Conservation (phyloP, 2,329 filamentous ascomycete genomes). For the Juglanconis juglandina region DNA sequence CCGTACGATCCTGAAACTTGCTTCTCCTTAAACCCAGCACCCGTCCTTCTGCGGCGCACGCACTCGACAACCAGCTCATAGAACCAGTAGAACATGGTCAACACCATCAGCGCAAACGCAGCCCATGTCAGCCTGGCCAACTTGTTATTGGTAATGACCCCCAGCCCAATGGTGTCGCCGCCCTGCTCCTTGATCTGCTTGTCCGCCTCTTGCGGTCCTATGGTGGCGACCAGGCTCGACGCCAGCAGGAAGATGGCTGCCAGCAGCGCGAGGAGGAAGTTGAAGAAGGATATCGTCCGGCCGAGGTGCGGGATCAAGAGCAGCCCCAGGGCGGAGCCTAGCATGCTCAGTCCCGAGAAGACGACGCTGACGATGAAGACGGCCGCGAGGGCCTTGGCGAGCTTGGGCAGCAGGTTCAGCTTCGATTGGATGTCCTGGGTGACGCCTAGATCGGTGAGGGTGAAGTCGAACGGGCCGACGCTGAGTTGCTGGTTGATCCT, state of each 20-base stretch:
- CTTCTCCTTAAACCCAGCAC: neutral
- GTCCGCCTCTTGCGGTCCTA: constrained; percentile 39
- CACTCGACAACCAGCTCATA: constrained; percentile 12
- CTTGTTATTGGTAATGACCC: constrained; percentile 39
- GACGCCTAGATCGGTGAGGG: constrained; percentile 20
- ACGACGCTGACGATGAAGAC: constrained; percentile 20
- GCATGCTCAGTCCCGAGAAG: constrained; percentile 18
- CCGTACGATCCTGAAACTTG: neutral
- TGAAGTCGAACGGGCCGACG: constrained; percentile 20
- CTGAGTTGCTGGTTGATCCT: constrained; percentile 20
- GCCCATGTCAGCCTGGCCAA: constrained; percentile 47
- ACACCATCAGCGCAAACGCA: constrained; percentile 42
- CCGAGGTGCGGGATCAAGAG: constrained; percentile 14
- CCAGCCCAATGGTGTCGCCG: constrained; percentile 42
- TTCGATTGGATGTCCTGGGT: constrained; percentile 17
- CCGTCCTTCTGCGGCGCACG: neutral
- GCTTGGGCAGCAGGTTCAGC: constrained; percentile 19
- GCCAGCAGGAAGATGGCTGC: constrained; percentile 37
- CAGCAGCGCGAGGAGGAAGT: constrained; percentile 36
- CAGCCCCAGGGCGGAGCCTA: constrained; percentile 16
- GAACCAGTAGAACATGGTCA: constrained; percentile 19
- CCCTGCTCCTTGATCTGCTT: constrained; percentile 20
- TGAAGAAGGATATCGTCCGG: constrained; percentile 29
- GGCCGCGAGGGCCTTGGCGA: constrained; percentile 20
- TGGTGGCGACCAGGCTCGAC: constrained; percentile 42